Evolutionary conservation across 208 protist genomes (phyloP).

Genomic region (Entamoeba invadens): DNA sequence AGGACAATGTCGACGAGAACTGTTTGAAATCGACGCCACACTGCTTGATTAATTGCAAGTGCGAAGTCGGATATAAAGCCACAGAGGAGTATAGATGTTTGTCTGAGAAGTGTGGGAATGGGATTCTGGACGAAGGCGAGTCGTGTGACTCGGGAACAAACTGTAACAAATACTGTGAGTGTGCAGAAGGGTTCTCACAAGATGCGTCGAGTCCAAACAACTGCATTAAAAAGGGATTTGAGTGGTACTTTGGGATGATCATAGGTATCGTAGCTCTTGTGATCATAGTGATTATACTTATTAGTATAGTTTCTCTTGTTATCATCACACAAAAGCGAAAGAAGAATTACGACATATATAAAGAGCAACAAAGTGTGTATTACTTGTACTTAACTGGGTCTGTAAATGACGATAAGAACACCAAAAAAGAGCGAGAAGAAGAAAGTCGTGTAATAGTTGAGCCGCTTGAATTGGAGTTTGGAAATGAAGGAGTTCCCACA

Average conservation of each 20-base stretch:
- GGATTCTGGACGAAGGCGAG: not conserved
- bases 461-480: not conserved
- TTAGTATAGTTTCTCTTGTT: not conserved
- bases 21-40: not conserved
- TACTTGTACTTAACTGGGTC: not conserved
- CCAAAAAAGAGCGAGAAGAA: too few species aligned
- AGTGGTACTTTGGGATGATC: not conserved
- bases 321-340: not conserved
- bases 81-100: not conserved
- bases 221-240: not conserved
- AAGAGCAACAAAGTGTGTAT: not conserved
- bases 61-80: not conserved
- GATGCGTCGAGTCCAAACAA: not conserved
- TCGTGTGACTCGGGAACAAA: not conserved
- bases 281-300: not conserved
- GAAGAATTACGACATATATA: not conserved
- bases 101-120: not conserved
- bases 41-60: not conserved
- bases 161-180: not conserved
- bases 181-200: not conserved
- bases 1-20: not conserved
- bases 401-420: not conserved
- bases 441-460: not conserved
- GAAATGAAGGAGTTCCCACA: not conserved
- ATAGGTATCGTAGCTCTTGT: not conserved